Base-by-base conservation (phyloP, 2,329 filamentous ascomycete genomes). In the Verruconis gallopava region DNA sequence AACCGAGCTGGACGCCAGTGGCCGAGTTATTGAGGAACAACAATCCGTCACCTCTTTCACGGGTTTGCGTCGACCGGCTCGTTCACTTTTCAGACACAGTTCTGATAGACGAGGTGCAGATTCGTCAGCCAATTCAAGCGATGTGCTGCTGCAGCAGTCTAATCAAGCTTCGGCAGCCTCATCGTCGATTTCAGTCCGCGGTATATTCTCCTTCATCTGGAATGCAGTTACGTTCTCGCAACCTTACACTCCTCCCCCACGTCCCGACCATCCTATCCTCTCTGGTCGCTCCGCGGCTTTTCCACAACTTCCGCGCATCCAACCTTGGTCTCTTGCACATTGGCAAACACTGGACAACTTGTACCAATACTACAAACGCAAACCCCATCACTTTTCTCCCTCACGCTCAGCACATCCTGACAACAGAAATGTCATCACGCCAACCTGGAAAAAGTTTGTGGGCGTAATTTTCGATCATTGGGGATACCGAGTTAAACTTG, bases 281-380 rank as follows among this genome's bases (percentile, higher is more conserved):
- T 12, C 15, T 28, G 32, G 32, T 15, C 28, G 36, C 5, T 30
- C 25, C 6, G n/a, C 6, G 25, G n/a, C n/a, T n/a, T 30, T 9
- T n/a, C 37, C 36, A n/a, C 44, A 40, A 13, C 50, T 63, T 1
- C 60, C 60, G 5, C 54, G 53, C 20, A 32, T 57, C 14, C 53
- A 60, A 34, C 60, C 60, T 3, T 63, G 59, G 57, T 62, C 60
- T 22, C 56, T 56, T 30, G 60, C 59, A 1, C 60, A 63, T 46
- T 63, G 60, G 50, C 57, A 57, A 19, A 51, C 51, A 3, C 54
- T 63, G 25, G 58, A 63, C 46, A 47, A 48, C 12, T 52, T 63
- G 5, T 61, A 55, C 48, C 46, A 53, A 18, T 48, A 50, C 14
- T 54, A 57, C 46, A 53, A 56, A 36, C 54, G 53, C 13, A 48